Percentiles rank a stretch among this genome's conserved stretches.
Evolutionary conservation across 495 filamentous ascomycete genomes (phyloP).

Genomic region (Beverwykella pulmonaria): DNA sequence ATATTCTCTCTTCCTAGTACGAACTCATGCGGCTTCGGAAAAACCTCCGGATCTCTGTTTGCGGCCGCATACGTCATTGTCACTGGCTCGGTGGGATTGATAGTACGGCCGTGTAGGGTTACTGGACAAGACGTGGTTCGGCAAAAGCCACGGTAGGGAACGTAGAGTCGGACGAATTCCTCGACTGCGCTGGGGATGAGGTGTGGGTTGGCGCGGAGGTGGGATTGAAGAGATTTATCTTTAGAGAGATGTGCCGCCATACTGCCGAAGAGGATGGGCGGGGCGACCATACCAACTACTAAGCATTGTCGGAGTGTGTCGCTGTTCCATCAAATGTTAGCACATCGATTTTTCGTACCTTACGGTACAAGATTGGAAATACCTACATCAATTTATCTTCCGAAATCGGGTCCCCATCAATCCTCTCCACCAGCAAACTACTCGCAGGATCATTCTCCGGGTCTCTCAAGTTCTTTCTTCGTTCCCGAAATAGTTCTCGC

Average conservation of each 20-base stretch:
- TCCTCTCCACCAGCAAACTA: constrained; percentile 10
- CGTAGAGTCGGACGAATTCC: constrained; percentile 21
- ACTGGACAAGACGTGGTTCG: constrained; percentile 5
- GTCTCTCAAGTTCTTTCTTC: constrained; percentile 2
- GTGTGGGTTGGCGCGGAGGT: constrained; percentile 4
- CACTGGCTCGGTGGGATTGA: constrained; percentile 10
- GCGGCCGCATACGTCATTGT: constrained; percentile 21
- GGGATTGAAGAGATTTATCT: constrained; percentile 12
- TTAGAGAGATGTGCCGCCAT: constrained; percentile 1
- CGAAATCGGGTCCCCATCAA: constrained; percentile 12
- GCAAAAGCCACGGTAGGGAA: constrained; percentile 17
- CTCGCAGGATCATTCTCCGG: constrained; percentile 18
- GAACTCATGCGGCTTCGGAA: constrained; percentile 20
- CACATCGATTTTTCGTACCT: background rate
- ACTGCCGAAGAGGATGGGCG: constrained; percentile 15
- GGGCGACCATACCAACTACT: constrained; percentile 21
- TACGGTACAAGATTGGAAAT: background rate
- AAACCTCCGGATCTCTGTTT: constrained; percentile 16
- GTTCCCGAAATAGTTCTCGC: constrained; percentile 6
- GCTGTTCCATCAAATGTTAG: background rate
- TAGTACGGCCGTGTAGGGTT: constrained; percentile 6
- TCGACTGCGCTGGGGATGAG: constrained; percentile 18
- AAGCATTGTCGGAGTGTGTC: constrained; percentile 14
- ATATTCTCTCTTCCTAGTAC: constrained; percentile 20
- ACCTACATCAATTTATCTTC: constrained; percentile 16